These are phyloP conservation scores for Vigna trinervia DNA, from an alignment of 306 rosid species.

Conservation along the genomic window DNA sequence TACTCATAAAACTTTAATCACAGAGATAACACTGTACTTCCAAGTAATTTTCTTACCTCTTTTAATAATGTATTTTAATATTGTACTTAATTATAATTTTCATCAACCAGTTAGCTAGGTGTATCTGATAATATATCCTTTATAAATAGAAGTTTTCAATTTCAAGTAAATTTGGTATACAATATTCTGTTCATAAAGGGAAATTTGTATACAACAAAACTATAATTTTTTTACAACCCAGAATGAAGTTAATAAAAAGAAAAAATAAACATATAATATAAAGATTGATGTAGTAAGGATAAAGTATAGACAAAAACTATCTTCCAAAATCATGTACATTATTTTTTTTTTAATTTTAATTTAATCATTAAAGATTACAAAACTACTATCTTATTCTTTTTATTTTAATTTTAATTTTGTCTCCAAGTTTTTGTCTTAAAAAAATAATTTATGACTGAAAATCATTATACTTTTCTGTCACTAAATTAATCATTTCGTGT, in stretches of 20 bases:
- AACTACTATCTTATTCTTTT: no score
- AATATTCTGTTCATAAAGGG: not conserved
- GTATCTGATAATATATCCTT: not conserved
- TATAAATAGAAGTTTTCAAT: not conserved
- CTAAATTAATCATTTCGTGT: not conserved
- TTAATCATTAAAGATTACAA: not conserved
- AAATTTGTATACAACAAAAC: not conserved
- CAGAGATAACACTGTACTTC: not conserved
- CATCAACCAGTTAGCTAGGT: not conserved
- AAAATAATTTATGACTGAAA: no score
- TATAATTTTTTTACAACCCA: not conserved
- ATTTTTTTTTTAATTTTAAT: not conserved
- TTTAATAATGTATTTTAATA: not conserved
- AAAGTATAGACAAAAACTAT: not conserved
- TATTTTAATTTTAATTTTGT: no score
- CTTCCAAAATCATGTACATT: not conserved
- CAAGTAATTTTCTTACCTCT: not conserved
- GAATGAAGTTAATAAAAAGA: not conserved
- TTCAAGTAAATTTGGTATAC: not conserved
- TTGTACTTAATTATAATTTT: not conserved
- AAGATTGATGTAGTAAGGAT: not conserved
- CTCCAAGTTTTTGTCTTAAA: no score
- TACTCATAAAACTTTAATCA: constrained; percentile 20
- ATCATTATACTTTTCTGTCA: not conserved
- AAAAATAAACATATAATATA: not conserved